Evolutionary conservation across 768 basidiomycete species (phyloP), one percentile per base, ranked within the genome.

Genomic region (Tricholoma sp.): DNA sequence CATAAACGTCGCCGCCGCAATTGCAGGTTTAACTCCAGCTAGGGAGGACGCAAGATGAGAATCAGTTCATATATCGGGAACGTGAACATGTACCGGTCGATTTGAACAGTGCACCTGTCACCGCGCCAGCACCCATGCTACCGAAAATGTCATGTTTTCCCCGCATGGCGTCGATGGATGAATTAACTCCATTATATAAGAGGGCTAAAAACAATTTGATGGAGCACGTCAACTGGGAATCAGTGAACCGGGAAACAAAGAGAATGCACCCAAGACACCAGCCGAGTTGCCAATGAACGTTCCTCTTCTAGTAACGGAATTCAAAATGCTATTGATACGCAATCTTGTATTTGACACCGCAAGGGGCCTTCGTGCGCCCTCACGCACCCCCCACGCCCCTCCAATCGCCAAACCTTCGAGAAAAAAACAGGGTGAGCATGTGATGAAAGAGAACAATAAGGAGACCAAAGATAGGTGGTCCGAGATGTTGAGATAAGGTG

Each of bases 201-300:
- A 99, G 84, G 56, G 96, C 96, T 99, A 70, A 61, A 69, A 71
- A 70, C 63, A 67, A 68, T 73, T 66, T 66, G 68, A 73, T 77
- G 63, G 70, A 71, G 70, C 69, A 71, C 67, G 68, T 69, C 61
- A 68, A 66, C 54, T 31, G 60, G 59, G 50, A 62, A 58, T 71
- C 60, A 64, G 27, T 45, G 39, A 27, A 61, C 58, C 61, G 59
- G 63, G 62, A 62, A 66, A 69, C 66, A 62, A 71, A 62, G 67
- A 61, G 60, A 70, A 82, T 91, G 73, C 67, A 98, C 97, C 97
- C 61, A 98, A 79, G 60, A 98, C 91, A 71, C 97, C 97, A 71
- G 95, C 91, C 68, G 94, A 97, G 79, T 98, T 99, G 67, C 94
- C 97, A 74, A 97, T 88, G 76, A 96, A 97, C 47, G 93, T 96